Conservation (phyloP, 163 green algal species). For the Coccomyxa subellipsoidea region DNA sequence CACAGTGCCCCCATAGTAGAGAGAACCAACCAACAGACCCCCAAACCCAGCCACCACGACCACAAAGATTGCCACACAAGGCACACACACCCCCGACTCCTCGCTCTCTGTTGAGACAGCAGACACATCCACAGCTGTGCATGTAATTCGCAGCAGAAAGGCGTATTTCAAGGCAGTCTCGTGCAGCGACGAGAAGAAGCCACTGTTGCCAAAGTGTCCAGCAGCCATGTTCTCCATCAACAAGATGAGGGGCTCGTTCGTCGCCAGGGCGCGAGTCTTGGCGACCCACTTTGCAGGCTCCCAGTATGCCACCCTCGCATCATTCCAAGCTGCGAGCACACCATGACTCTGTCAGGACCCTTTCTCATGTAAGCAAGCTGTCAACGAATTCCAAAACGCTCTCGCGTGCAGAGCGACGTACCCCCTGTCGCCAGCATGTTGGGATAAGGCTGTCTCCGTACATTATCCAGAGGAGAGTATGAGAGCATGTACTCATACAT, state of each 20-base stretch:
- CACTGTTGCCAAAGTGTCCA: constrained; percentile 23
- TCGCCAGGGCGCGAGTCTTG: not conserved
- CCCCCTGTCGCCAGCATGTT: constrained; percentile 24
- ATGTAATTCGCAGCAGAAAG: not conserved
- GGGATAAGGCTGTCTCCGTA: constrained; percentile 26
- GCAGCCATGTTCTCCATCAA: constrained; percentile 24
- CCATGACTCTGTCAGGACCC: not conserved
- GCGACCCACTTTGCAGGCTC: constrained; percentile 26
- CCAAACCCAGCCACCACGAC: not conserved
- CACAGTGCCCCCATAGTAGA: not conserved
- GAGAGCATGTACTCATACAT: constrained; percentile 81
- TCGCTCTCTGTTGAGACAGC: not conserved
- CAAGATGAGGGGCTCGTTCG: constrained; percentile 14
- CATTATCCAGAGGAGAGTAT: constrained; percentile 85
- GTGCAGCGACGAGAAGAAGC: not conserved
- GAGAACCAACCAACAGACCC: not conserved
- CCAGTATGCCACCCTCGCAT: constrained; percentile 25
- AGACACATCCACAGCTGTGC: not conserved
- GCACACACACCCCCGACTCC: not conserved
- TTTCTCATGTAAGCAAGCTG: not conserved
- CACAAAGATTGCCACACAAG: not conserved
- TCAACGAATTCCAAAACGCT: not conserved
- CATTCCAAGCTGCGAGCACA: constrained; percentile 20
- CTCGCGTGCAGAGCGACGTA: not conserved
- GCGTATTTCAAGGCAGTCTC: not conserved